These are phyloP conservation scores for Phylloporus sp. DNA, from an alignment of 768 basidiomycete species.

Conservation along the genomic window DNA sequence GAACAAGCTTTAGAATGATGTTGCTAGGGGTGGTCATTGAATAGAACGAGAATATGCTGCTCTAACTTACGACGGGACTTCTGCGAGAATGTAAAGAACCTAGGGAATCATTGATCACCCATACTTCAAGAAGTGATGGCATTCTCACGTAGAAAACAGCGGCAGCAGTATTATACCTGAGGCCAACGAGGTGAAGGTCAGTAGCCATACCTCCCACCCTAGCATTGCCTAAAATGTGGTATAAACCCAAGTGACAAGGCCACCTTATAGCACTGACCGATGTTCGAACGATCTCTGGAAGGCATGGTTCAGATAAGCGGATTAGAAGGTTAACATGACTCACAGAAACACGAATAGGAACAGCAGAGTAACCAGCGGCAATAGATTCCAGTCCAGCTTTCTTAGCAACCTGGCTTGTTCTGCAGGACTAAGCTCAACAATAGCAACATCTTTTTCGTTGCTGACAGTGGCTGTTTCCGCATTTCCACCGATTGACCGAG, in stretches of 20 bases:
- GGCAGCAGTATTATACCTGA: slow-evolving; percentile 2
- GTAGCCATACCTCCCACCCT: neutral
- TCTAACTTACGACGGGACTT: slow-evolving; percentile 1
- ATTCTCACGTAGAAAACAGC: neutral
- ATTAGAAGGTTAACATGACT: neutral
- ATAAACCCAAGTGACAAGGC: neutral
- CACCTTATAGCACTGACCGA: neutral
- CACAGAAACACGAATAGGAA: slow-evolving; percentile 1
- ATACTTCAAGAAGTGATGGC: neutral
- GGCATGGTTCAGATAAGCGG: neutral
- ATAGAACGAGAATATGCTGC: neutral
- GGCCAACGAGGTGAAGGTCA: neutral
- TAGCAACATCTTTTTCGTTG: neutral
- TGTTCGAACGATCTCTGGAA: neutral
- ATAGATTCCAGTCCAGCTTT: slow-evolving; percentile 2
- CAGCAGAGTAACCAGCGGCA: neutral
- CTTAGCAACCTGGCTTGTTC: neutral
- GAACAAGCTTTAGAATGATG: neutral
- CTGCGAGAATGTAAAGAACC: neutral
- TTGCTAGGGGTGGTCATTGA: neutral
- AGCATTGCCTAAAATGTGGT: neutral
- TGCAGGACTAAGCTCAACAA: neutral
- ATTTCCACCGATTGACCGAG: neutral
- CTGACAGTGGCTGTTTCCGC: neutral
- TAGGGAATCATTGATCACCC: neutral